Evolutionary conservation across 2,329 filamentous ascomycete genomes (phyloP).

Genomic region (Pseudogymnoascus sp.): DNA sequence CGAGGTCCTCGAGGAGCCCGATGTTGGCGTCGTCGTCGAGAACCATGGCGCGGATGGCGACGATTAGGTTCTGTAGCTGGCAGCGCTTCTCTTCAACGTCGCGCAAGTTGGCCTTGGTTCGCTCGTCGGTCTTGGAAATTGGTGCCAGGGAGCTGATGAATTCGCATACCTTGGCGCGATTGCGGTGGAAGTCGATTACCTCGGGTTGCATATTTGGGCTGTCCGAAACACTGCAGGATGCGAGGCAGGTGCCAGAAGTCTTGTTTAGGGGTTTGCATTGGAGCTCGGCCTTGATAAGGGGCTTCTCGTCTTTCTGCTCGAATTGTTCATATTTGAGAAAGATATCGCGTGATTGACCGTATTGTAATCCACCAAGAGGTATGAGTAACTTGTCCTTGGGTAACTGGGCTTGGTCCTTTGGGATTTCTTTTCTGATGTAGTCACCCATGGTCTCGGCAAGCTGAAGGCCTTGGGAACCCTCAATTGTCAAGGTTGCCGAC

Average conservation of each 20-base stretch:
- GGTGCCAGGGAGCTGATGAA: constrained; percentile 41
- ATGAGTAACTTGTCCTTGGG: background rate
- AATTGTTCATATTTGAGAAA: background rate
- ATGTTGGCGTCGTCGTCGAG: constrained; percentile 35
- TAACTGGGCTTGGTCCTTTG: background rate
- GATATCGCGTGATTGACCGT: background rate
- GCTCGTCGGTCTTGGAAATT: background rate
- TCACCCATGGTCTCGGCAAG: constrained; percentile 35
- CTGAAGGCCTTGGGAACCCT: constrained; percentile 30
- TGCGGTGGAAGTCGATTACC: constrained; percentile 44
- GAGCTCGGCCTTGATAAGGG: background rate
- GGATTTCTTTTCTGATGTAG: constrained; percentile 27
- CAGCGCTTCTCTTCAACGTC: constrained; percentile 11
- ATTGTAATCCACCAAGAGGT: background rate
- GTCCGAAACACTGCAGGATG: background rate
- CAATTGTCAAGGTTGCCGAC: constrained; percentile 37
- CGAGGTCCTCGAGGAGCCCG: constrained; percentile 44
- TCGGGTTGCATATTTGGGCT: constrained; percentile 22
- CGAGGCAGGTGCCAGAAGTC: background rate
- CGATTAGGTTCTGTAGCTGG: constrained; percentile 29
- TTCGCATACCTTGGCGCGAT: constrained; percentile 41
- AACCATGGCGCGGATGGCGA: constrained; percentile 29
- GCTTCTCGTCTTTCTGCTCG: background rate
- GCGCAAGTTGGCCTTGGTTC: background rate
- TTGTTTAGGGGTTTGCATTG: background rate